Evolutionary conservation across 2,329 filamentous ascomycete genomes (phyloP).

Genomic region (Fonsecaea pedrosoi): DNA sequence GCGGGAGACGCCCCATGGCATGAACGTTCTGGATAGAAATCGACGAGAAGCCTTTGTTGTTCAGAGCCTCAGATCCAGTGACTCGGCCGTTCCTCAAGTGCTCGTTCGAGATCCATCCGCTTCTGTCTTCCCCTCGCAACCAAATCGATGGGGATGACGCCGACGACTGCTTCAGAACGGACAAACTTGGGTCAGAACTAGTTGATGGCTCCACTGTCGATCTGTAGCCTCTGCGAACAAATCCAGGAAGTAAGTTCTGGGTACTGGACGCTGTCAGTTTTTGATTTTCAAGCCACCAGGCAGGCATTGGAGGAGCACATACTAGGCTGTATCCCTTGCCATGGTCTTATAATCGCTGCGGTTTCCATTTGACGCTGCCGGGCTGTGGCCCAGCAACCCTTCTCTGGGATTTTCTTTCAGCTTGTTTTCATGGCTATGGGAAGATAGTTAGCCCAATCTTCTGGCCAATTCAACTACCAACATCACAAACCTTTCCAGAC

Average conservation of each 20-base stretch:
- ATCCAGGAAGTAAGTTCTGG: conserved; percentile 7
- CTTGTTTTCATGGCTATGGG: conserved; percentile 11
- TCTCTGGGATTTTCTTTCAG: conserved; percentile 25
- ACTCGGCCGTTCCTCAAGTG: conserved; percentile 21
- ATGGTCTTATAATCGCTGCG: conserved; percentile 4
- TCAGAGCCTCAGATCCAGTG: conserved; percentile 22
- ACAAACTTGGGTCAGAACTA: conserved; percentile 22
- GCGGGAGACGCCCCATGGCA: conserved; percentile 38
- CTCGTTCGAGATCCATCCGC: conserved; percentile 23
- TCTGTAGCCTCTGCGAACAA: conserved; percentile 14
- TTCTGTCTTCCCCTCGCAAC: conserved; percentile 26
- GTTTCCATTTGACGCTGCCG: conserved; percentile 11
- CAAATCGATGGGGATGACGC: conserved; percentile 25
- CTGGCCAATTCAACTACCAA: background rate
- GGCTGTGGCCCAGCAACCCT: conserved; percentile 12
- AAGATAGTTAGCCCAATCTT: conserved; percentile 16
- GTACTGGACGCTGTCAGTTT: conserved; percentile 23
- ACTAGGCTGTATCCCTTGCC: conserved; percentile 11
- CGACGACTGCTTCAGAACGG: conserved; percentile 21
- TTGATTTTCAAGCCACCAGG: background rate
- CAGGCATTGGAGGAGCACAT: conserved; percentile 3
- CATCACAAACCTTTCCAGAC: conserved; percentile 23
- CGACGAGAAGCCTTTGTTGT: conserved; percentile 39
- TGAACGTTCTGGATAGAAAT: conserved; percentile 39
- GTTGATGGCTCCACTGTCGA: conserved; percentile 16